Conservation (phyloP, 495 filamentous ascomycete genomes). For the Penicillium cinerascens region DNA sequence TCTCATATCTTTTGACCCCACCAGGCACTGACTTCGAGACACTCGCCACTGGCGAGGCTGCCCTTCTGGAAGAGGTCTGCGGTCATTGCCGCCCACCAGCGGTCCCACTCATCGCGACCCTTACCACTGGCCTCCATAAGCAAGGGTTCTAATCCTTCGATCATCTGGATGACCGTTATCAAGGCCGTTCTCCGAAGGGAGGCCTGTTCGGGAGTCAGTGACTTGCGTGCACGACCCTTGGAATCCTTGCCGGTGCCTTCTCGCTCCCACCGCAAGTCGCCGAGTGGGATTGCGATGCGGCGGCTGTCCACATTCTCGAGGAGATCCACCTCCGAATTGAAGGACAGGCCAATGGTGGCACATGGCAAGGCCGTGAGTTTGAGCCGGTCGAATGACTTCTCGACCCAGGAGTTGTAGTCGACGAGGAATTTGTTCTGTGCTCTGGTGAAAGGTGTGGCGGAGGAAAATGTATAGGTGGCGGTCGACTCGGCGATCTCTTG, state of each 20-base stretch:
- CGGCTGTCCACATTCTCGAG: slow-evolving; percentile 68
- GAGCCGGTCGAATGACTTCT: slow-evolving; percentile 68
- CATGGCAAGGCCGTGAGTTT: slow-evolving; percentile 74
- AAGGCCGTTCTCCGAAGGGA: slow-evolving; percentile 76
- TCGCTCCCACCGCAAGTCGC: slow-evolving; percentile 84
- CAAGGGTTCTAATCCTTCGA: slow-evolving; percentile 81
- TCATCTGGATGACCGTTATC: slow-evolving; percentile 78
- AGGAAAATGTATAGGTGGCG: slow-evolving; percentile 78
- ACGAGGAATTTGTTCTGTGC: slow-evolving; percentile 78
- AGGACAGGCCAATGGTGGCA: slow-evolving; percentile 68
- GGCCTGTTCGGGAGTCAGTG: slow-evolving; percentile 66
- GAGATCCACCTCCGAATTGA: slow-evolving; percentile 74
- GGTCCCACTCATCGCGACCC: slow-evolving; percentile 87
- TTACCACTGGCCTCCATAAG: slow-evolving; percentile 79
- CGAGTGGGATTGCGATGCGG: slow-evolving; percentile 79
- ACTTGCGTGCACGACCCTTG: slow-evolving; percentile 37
- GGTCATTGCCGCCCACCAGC: slow-evolving; percentile 86
- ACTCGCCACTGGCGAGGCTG: slow-evolving; percentile 80
- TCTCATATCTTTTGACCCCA: slow-evolving; percentile 69
- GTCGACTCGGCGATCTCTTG: slow-evolving; percentile 59
- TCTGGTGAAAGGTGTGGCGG: slow-evolving; percentile 72
- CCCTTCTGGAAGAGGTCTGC: slow-evolving; percentile 74
- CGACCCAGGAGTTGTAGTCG: slow-evolving; percentile 80
- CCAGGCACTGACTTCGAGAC: slow-evolving; percentile 92
- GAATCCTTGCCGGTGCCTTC: slow-evolving; percentile 47